Conservation (phyloP, 2,329 filamentous ascomycete genomes). For the Fusarium equiseti region DNA sequence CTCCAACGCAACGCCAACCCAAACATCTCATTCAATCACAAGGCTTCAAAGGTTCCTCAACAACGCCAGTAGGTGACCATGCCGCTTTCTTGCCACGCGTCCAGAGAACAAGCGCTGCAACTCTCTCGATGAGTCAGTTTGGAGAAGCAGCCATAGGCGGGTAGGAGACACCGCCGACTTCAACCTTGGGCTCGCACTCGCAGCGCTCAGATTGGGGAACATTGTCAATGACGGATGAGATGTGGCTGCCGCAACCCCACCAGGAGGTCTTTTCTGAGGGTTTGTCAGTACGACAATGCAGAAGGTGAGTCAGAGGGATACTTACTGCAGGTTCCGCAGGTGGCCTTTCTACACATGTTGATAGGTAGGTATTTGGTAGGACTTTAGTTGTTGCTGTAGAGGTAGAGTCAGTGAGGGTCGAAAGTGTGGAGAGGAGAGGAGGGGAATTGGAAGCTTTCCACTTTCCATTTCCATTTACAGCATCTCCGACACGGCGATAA, state of each 20-base stretch:
- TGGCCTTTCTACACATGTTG: conserved; percentile 74
- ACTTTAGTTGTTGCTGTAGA: not conserved
- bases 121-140: conserved; percentile 53
- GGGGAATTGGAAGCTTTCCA: conserved; percentile 10
- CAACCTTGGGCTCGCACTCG: conserved; percentile 72
- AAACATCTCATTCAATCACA: not conserved
- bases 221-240: conserved; percentile 71
- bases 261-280: conserved; percentile 58
- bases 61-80: conserved; percentile 49
- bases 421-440: conserved; percentile 17
- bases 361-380: not conserved
- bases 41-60: conserved; percentile 46
- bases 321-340: conserved; percentile 73
- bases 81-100: conserved; percentile 46
- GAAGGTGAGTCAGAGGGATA: conserved; percentile 19
- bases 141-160: conserved; percentile 69
- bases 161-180: conserved; percentile 71
- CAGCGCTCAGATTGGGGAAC: conserved; percentile 72
- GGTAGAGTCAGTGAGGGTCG: conserved; percentile 1
- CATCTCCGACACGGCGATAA: conserved; percentile 28
- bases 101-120: conserved; percentile 49
- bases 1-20: conserved; percentile 10
- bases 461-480: conserved; percentile 19
- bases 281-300: not conserved
- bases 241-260: conserved; percentile 74